Evolutionary conservation across 2,329 filamentous ascomycete genomes (phyloP), one percentile per base, ranked within the genome.

Genomic region (Camillea tinctor): DNA sequence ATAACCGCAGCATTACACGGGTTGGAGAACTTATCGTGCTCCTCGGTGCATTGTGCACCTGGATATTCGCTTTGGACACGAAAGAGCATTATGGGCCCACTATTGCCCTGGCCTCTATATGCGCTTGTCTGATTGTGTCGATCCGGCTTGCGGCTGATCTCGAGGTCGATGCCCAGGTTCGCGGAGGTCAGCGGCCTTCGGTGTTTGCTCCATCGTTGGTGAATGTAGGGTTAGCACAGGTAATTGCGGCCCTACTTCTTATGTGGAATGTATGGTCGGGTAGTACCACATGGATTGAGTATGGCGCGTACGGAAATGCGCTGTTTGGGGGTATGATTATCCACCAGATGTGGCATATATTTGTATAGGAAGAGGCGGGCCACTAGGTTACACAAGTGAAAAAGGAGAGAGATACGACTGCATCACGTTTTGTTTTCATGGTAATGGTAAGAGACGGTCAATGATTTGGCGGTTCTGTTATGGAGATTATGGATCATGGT

Each of bases 301-400:
- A 62, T 24, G 66, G 66, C 24, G 60, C 56, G 15, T 69, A 69
- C 53, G 72, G 72, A 52, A 73, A 68, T 56, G 64, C 60, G 9
- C 59, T 73, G 21, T 70, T 73, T 48, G 67, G 69, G 11, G 61
- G 61, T 22, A 66, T 66, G 55, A 69, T 73, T 19, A 60, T 65
- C 55, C 72, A 74, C 61, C 72, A 73, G 26, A 61, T 70, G 54
- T 69, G 68, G 69, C 72, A 74, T 59, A 64, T 70, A 6, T 70
- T 74, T 52, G 56, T 60, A 21, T 72, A 63, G 57, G 56, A 15
- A 23, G 24, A 2, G 17, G 50, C 23, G 26, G 17, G 50, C 17
- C 50, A 21, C 50, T 51, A 54, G 15, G 52, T 50, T 50, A 30
- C 30, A 22, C 11, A 26, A 13, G 30, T 24, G 51, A 4, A 23